Evolutionary conservation across 1,284 basidiomycete genomes (phyloP), one percentile per base, ranked within the genome.

Genomic region (Paramarasmius palmivorus): DNA sequence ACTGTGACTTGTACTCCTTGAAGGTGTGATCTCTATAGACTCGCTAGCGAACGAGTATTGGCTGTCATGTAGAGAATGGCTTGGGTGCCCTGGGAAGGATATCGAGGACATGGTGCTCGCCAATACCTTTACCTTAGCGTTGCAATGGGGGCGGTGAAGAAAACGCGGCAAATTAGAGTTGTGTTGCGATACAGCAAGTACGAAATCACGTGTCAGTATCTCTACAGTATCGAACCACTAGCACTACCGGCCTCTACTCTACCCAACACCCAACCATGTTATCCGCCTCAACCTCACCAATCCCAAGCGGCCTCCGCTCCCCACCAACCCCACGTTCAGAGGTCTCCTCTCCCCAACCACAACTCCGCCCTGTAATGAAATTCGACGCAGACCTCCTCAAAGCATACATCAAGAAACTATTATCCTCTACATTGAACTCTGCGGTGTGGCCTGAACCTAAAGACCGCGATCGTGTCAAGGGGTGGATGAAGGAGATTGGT

Each of bases 401-500:
- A 58, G 75, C 81, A 23, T 92, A 92, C 70, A 87, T 90, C 70
- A 92, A 88, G 76, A 87, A 86, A 65, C 79, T 92, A 49, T 73
- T 92, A 49, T 76, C 83, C 56, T 78, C 83, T 5, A 88, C 84
- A 1, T 74, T 92, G 23, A 79, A 84, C 57, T 77, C 70, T 50
- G 77, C 75, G 49, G 64, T 76, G n/a, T 92, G 88, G 88, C 79
- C 84, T 42, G 81, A 83, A 45, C 64, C 76, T 44, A 82, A 81
- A 60, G 88, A 92, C 55, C 76, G 81, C 35, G 88, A 90, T 39
- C 78, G 78, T 50, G 78, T 86, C 15, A 88, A 83, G 67, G 75
- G 68, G 8, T 90, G 87, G 86, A 90, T 89, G 66, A 89, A 86
- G 68, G 88, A 92, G 63, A 86, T 92, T 57, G 85, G 87, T 19